Evolutionary conservation across 306 rosid species (phyloP), one percentile per base, ranked within the genome.

Genomic region (Cicer pinnatifidum): DNA sequence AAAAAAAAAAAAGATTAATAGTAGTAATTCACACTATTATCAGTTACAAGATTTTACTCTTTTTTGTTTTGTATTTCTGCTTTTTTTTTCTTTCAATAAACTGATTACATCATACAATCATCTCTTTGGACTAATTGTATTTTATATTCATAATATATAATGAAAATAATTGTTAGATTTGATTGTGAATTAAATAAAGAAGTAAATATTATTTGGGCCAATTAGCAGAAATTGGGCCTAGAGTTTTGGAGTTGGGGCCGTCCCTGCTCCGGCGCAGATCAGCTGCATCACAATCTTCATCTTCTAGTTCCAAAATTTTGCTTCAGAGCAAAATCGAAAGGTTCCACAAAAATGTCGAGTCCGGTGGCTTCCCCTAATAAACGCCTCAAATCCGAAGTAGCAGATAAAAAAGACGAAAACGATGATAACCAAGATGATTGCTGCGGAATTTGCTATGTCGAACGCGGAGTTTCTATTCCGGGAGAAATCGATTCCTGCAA

Each of bases 401-500:
- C 54, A 50, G 40, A 23, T n/a, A 51, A 67, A 9, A 58, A 68
- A 12, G 58, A 65, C 20, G 17, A 52, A 37, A 37, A 43, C 0
- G 66, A 69, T 1, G 66, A 69, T 1, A 41, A 54, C 7, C 60
- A 69, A 1, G 11, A 7, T 45, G 84, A 67, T 50, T 82, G 19
- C 19, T 92, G 98, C 58, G 84, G 89, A 10, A 83, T 92, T 85
- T 92, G 98, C 82, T 85, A 72, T 48, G 57, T 69, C 7, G 91
- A 82, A 11, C 84, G 81, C 19, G 92, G 81, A 17, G 71, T 54
- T 69, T 53, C 84, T 9, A 67, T 85, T 37, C 81, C 89, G 7
- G 97, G 97, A 2, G 68, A 88, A 82, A 88, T 92, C 59, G 87
- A 92, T 73, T 86, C 85, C 84, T 92, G 98, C 77, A 86, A 67